phyloP scores from a whole-genome alignment of 2,329 filamentous ascomycete genomes.

The Aspergillus sp. region DNA sequence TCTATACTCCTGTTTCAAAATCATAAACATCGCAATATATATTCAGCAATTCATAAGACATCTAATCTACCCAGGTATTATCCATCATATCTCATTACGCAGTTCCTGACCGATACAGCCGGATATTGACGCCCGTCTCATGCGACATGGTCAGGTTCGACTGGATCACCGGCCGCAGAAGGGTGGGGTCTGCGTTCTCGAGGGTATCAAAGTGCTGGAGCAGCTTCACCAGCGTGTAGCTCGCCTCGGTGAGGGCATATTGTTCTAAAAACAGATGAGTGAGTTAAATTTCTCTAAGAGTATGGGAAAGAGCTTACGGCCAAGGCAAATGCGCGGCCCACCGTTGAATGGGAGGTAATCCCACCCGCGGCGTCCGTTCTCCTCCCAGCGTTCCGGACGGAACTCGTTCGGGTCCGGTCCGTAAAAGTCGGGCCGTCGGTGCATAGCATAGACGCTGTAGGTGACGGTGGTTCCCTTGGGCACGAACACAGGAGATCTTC shows the following conservation, averaged over 20 bases:
- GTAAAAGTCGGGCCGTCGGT: conserved; percentile 57
- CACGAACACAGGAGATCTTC: conserved; percentile 59
- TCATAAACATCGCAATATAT: background rate
- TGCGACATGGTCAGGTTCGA: conserved; percentile 32
- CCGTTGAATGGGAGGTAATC: conserved; percentile 40
- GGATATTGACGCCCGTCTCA: conserved; percentile 27
- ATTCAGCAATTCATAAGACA: too few species aligned
- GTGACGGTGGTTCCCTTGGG: conserved; percentile 63
- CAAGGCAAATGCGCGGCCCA: conserved; percentile 40
- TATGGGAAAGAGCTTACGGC: conserved; percentile 26
- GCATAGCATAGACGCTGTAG: conserved; percentile 71
- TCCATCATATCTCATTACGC: background rate
- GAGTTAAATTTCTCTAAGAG: too few species aligned
- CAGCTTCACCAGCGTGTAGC: conserved; percentile 37
- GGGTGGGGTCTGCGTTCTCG: conserved; percentile 32
- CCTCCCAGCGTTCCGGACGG: conserved; percentile 51
- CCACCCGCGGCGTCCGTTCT: conserved; percentile 32
- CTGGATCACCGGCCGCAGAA: conserved; percentile 27
- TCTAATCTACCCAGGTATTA: too few species aligned
- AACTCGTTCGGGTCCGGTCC: conserved; percentile 45
- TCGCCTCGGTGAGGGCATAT: conserved; percentile 43
- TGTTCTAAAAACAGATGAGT: conserved; percentile 27
- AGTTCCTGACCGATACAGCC: conserved; percentile 18
- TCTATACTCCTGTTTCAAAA: background rate
- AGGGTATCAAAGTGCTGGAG: conserved; percentile 37